Percentiles rank a stretch among this genome's conserved stretches.
phyloP scores from a whole-genome alignment of 192 early-diverging fungal species.

The Backusella tarrabulga region DNA sequence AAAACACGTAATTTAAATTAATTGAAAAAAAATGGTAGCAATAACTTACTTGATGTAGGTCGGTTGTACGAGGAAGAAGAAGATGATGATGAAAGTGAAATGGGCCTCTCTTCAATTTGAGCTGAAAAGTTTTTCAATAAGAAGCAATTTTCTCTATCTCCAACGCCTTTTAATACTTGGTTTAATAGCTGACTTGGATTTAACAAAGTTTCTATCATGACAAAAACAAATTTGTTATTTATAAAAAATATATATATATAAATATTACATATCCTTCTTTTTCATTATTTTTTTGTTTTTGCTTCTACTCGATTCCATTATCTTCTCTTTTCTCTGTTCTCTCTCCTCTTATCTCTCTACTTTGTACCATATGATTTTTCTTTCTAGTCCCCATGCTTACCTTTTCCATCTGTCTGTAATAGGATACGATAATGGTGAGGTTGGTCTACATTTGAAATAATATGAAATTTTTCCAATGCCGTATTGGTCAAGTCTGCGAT shows the following conservation, averaged over 20 bases:
- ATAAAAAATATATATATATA: not conserved
- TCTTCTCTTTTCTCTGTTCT: not conserved
- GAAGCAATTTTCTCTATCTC: not conserved
- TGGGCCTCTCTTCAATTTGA: not conserved
- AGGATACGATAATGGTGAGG: conserved; percentile 24
- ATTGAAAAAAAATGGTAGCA: not conserved
- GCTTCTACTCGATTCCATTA: not conserved
- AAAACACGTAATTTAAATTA: not conserved
- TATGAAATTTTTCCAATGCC: conserved; percentile 44
- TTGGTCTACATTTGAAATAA: conserved; percentile 41
- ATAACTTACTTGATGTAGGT: conserved; percentile 14
- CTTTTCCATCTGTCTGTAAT: conserved; percentile 1
- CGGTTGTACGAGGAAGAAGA: not conserved
- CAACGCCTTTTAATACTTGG: not conserved
- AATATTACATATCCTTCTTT: not conserved
- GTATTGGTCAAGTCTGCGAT: conserved; percentile 42
- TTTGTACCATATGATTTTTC: too few relatives aligned
- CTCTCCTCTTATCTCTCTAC: not conserved
- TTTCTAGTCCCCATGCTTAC: not conserved
- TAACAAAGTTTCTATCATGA: conserved; percentile 2
- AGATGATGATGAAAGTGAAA: conserved; percentile 7
- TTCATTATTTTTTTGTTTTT: not conserved
- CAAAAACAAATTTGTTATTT: not conserved
- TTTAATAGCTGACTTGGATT: not conserved
- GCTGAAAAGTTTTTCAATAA: not conserved